Evolutionary conservation across 495 filamentous ascomycete species (phyloP).

Genomic region (Daldinia loculata): DNA sequence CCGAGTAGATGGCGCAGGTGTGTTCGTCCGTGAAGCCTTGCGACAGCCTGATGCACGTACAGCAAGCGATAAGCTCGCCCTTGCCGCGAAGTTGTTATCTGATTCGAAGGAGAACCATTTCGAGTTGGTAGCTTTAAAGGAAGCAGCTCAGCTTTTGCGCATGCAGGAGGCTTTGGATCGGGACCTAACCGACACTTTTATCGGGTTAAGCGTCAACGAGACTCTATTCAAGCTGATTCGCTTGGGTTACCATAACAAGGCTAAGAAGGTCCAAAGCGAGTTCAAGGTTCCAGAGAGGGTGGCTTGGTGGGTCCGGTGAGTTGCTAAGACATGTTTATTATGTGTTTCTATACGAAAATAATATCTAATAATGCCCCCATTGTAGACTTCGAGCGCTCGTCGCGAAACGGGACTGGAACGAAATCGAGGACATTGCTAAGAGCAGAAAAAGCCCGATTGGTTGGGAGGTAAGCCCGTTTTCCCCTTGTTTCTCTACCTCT

Average conservation of each 20-base stretch:
- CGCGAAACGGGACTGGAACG: conserved; percentile 86
- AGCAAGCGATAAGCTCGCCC: conserved; percentile 79
- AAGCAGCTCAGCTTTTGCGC: conserved; percentile 79
- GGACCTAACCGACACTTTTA: conserved; percentile 77
- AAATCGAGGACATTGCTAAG: conserved; percentile 84
- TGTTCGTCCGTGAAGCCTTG: conserved; percentile 84
- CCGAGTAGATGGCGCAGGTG: conserved; percentile 84
- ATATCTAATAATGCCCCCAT: conserved; percentile 3
- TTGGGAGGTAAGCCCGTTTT: conserved; percentile 76
- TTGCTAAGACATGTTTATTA: not conserved
- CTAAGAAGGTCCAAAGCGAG: conserved; percentile 85
- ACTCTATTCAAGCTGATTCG: conserved; percentile 85
- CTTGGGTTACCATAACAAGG: conserved; percentile 77
- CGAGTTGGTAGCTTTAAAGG: conserved; percentile 77
- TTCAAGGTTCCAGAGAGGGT: conserved; percentile 93
- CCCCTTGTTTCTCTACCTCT: not conserved
- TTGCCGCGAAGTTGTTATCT: conserved; percentile 79
- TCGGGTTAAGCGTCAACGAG: conserved; percentile 86
- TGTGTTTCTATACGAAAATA: not conserved
- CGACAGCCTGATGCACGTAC: conserved; percentile 68
- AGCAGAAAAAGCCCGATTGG: conserved; percentile 87
- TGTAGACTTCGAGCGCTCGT: conserved; percentile 83
- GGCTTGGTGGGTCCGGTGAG: conserved; percentile 81
- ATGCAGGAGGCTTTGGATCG: conserved; percentile 86
- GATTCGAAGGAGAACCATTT: conserved; percentile 83